Evolutionary conservation across 352 stramenopile species (phyloP).

Genomic region (Phytophthora tentaculata): DNA sequence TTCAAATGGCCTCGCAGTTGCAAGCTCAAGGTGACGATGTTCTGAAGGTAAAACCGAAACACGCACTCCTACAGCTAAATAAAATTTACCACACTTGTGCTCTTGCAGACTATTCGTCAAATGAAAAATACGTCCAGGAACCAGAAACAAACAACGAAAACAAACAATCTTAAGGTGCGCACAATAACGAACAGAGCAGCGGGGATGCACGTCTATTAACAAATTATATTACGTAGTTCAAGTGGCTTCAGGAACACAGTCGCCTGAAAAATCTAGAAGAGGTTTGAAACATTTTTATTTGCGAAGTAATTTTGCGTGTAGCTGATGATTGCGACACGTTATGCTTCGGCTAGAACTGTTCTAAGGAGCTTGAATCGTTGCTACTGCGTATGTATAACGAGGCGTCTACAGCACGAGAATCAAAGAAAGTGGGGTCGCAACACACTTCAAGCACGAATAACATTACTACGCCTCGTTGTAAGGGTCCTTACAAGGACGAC

Average conservation of each 20-base stretch:
- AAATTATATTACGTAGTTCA: constrained; percentile 40
- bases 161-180: constrained; percentile 65
- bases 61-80: not conserved
- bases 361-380: constrained; percentile 70
- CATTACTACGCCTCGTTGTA: not conserved
- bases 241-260: constrained; percentile 74
- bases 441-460: constrained; percentile 14
- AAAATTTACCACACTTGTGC: not conserved
- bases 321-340: not conserved
- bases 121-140: constrained; percentile 71
- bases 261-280: constrained; percentile 73
- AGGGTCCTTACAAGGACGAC: not conserved
- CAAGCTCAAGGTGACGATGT: constrained; percentile 57
- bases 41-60: constrained; percentile 50
- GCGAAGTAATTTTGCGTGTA: not conserved
- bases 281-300: constrained; percentile 22
- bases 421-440: constrained; percentile 15
- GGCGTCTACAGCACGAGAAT: constrained; percentile 35
- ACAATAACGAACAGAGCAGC: not conserved
- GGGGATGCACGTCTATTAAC: not conserved
- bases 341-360: constrained; percentile 47
- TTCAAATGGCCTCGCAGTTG: constrained; percentile 57
- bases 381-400: constrained; percentile 76
- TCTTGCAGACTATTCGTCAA: constrained; percentile 60
- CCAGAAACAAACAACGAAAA: constrained; percentile 60